Conservation (phyloP, 2,329 filamentous ascomycete genomes). For the Tolypocladium ovalisporum region DNA sequence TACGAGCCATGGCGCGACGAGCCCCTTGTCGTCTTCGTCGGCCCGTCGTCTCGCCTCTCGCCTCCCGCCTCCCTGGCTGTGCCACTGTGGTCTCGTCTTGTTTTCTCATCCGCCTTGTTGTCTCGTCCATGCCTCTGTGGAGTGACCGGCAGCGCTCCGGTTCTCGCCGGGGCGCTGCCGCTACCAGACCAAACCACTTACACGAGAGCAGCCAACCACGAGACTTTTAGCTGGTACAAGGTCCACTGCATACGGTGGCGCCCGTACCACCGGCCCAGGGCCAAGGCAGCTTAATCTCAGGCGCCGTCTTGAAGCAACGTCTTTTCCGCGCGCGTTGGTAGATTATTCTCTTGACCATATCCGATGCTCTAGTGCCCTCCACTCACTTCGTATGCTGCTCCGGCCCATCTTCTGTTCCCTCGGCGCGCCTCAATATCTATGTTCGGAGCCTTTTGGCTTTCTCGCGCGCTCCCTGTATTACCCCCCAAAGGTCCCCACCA, state of each 20-base stretch:
- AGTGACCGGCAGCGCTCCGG: background rate
- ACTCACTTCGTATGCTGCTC: background rate
- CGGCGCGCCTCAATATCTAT: background rate
- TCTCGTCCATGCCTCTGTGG: background rate
- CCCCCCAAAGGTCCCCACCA: slow-evolving; percentile 1
- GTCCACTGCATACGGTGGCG: background rate
- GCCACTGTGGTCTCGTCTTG: slow-evolving; percentile 6
- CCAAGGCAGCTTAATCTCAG: background rate
- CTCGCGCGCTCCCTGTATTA: background rate
- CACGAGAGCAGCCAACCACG: background rate
- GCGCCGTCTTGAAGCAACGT: background rate
- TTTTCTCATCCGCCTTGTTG: slow-evolving; percentile 5
- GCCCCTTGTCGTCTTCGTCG: background rate
- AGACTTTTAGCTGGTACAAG: background rate
- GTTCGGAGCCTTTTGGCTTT: background rate
- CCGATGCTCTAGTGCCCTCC: background rate
- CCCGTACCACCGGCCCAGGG: background rate
- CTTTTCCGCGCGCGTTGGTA: background rate
- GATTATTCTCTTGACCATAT: background rate
- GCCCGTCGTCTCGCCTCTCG: background rate
- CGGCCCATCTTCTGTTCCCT: background rate
- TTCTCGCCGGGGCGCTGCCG: background rate
- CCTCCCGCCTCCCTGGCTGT: background rate
- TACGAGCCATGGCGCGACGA: background rate
- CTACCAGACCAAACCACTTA: background rate